Base-by-base conservation (phyloP, 768 basidiomycete genomes). In the Paxillus rubicundulus region DNA sequence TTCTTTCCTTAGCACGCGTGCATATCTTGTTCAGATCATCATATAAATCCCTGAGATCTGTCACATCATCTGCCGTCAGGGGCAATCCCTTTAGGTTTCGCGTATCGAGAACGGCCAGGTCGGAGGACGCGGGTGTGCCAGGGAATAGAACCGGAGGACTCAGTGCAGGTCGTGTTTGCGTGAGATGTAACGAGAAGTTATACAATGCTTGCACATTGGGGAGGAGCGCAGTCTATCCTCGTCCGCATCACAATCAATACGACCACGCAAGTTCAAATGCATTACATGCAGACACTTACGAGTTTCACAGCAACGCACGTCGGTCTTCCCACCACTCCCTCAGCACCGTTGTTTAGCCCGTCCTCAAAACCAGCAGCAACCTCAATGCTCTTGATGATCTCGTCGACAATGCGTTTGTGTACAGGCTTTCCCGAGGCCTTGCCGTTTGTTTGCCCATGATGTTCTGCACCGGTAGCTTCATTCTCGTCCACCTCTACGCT, bases 221-320 rank as follows among this genome's bases (percentile, higher is more conserved):
- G n/a, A 91, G 64, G 33, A 93, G 73, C 0, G 89, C 88, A 3
- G 85, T 86, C 85, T 89, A 33, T 47, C 30, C 1, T 30, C n/a
- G 21, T 36, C 10, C 0, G 5, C n/a, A 33, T 56, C 49, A 12
- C 33, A 33, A 33, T 33, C 33, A 33, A 5, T 33, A 10, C 13
- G 5, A 50, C 16, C 37, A 33, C n/a, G 9, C 10, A 5, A n/a
- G 24, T 16, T 13, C 16, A 3, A 24, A 47, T 36, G 1, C 9
- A 39, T n/a, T 30, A 1, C 45, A 38, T 27, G 41, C 3, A 34
- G 27, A 14, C 2, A 60, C 85, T 53, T 55, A 87, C 89, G 53
- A 95, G 73, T 70, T 96, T 96, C 20, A 96, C 69, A 1, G 93
- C 91, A 18, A 96, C 85, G 82, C 89, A 92, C 0, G 88, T 91